Evolutionary conservation across 257 asterid genomes (phyloP).

Genomic region (Nicotiana obtusifolia): DNA sequence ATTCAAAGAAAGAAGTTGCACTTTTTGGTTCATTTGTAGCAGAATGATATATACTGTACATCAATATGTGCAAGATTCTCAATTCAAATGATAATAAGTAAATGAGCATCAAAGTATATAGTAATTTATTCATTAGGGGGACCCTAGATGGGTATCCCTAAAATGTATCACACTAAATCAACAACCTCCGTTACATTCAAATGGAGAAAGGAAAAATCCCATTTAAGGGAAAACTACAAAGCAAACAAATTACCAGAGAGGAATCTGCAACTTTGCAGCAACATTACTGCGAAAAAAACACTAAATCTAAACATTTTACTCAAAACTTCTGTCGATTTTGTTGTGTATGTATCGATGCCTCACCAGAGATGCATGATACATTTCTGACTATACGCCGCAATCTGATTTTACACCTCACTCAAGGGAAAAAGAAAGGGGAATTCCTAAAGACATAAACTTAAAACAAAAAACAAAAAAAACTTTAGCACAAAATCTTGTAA

Average conservation of each 20-base stretch:
- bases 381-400: conserved; percentile 24
- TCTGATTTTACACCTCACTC: conserved; percentile 23
- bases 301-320: background rate
- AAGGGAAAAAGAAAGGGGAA: conserved; percentile 10
- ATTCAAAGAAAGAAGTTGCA: background rate
- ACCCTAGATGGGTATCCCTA: conserved; percentile 16
- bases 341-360: conserved; percentile 15
- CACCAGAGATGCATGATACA: conserved; percentile 25
- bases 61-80: background rate
- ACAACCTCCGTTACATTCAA: conserved; percentile 14
- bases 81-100: background rate
- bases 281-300: background rate
- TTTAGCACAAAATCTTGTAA: conserved; percentile 16
- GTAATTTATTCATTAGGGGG: conserved; percentile 10
- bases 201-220: conserved; percentile 7
- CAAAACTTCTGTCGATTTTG: background rate
- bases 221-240: background rate
- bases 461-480: background rate
- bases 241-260: background rate
- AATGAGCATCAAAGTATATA: background rate
- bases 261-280: conserved; percentile 16
- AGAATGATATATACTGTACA: no score
- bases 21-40: no score
- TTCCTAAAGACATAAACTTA: conserved; percentile 14
- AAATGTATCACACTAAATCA: conserved; percentile 16